phyloP scores from a whole-genome alignment of 2,329 filamentous ascomycete genomes.

The Piedraia hortae region DNA sequence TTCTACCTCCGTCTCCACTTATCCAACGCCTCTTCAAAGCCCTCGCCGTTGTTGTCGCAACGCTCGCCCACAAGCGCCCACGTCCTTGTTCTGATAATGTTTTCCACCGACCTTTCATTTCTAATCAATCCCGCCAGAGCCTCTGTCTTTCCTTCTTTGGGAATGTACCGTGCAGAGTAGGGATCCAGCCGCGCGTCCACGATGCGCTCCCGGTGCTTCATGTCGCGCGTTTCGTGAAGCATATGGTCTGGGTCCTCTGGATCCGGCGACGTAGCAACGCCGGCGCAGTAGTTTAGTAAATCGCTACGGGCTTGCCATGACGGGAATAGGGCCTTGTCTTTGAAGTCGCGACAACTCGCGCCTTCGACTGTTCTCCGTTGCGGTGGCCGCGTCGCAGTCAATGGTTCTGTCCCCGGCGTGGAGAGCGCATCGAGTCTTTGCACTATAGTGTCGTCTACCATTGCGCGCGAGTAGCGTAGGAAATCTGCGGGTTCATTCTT shows the following conservation, averaged over 20 bases:
- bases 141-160: slow-evolving; percentile 54
- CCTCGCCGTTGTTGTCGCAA: slow-evolving; percentile 33
- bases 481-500: slow-evolving; percentile 36
- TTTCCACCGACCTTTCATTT: slow-evolving; percentile 50
- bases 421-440: slow-evolving; percentile 79
- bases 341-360: slow-evolving; percentile 41
- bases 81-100: slow-evolving; percentile 51
- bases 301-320: slow-evolving; percentile 65
- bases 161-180: slow-evolving; percentile 63
- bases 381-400: slow-evolving; percentile 35
- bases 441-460: slow-evolving; percentile 77
- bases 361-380: slow-evolving; percentile 27
- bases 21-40: slow-evolving; percentile 34
- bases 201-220: slow-evolving; percentile 40
- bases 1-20: slow-evolving; percentile 28
- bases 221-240: slow-evolving; percentile 39
- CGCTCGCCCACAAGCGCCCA: slow-evolving; percentile 56
- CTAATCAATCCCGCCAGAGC: slow-evolving; percentile 43
- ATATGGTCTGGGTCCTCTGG: slow-evolving; percentile 59
- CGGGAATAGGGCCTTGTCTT: slow-evolving; percentile 53
- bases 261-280: slow-evolving; percentile 66
- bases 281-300: slow-evolving; percentile 66
- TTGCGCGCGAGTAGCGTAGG: slow-evolving; percentile 53
- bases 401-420: slow-evolving; percentile 50
- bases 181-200: slow-evolving; percentile 80